A percentile compares a stretch with the other conserved stretches of the same genome.
phyloP scores from a whole-genome alignment of 768 basidiomycete species.

The Mycena indigotica region DNA sequence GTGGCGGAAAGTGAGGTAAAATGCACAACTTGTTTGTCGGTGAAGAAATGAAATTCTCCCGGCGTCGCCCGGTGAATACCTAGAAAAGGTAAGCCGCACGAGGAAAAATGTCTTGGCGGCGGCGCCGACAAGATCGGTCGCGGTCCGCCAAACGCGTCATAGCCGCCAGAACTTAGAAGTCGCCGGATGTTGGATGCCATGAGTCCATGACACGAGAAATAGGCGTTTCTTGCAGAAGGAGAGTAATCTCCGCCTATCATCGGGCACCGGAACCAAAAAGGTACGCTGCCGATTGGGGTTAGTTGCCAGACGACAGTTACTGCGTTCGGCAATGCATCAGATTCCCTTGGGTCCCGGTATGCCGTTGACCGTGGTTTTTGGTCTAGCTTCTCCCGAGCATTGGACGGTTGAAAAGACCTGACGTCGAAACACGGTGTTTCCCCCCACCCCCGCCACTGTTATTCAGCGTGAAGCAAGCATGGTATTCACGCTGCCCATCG shows the following conservation, averaged over 20 bases:
- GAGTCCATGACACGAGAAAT: background rate
- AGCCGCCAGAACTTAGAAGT: background rate
- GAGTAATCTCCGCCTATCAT: background rate
- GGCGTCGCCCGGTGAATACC: too few relatives aligned
- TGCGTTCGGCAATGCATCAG: background rate
- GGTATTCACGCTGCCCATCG: slow-evolving; percentile 4
- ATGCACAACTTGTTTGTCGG: background rate
- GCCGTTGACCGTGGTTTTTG: background rate
- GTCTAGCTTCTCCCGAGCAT: background rate
- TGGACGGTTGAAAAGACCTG: background rate
- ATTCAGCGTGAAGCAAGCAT: background rate
- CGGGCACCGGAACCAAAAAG: background rate
- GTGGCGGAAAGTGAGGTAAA: too few relatives aligned
- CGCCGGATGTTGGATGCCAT: background rate
- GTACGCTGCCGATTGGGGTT: background rate
- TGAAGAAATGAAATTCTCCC: too few relatives aligned
- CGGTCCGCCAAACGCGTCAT: background rate
- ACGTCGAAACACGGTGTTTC: background rate
- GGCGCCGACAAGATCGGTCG: background rate
- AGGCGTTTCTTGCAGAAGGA: too few relatives aligned
- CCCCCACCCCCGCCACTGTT: background rate
- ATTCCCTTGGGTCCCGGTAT: background rate
- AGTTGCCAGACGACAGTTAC: background rate
- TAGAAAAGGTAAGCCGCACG: too few relatives aligned
- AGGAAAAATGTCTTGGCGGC: background rate